Percentiles rank a stretch among this genome's conserved stretches.
phyloP scores from a whole-genome alignment of 1,139 yeast species.

The Hansenula anomala region DNA sequence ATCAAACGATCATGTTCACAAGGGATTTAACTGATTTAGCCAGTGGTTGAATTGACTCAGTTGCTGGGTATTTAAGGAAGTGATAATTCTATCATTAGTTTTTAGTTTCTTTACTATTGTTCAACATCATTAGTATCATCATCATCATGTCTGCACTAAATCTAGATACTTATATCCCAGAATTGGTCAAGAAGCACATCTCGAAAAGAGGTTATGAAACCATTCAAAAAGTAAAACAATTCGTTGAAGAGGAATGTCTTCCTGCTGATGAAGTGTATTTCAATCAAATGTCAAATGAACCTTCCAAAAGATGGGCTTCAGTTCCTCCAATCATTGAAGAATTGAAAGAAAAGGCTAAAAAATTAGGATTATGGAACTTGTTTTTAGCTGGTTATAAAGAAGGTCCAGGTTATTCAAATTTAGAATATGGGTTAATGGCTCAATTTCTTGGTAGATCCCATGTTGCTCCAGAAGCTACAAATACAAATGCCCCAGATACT shows the following conservation, averaged over 20 bases:
- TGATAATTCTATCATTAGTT: too few species aligned
- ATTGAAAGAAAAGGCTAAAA: constrained; percentile 50
- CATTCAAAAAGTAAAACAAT: constrained; percentile 44
- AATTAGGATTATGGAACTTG: constrained; percentile 61
- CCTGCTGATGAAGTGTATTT: constrained; percentile 51
- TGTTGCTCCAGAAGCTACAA: constrained; percentile 60
- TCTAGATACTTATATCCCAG: constrained; percentile 28
- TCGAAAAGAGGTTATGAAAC: constrained; percentile 49
- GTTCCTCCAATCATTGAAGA: constrained; percentile 49
- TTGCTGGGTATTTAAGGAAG: too few species aligned
- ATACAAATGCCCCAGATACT: constrained; percentile 68
- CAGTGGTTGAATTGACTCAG: too few species aligned
- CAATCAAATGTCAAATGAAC: constrained; percentile 36
- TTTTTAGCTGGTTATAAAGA: constrained; percentile 53
- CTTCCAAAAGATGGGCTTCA: constrained; percentile 42
- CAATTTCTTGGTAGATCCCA: constrained; percentile 57
- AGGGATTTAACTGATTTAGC: too few species aligned
- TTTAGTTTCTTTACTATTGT: too few species aligned
- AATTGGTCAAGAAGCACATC: constrained; percentile 32
- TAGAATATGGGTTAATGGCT: constrained; percentile 71
- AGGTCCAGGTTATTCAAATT: constrained; percentile 60
- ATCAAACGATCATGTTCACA: too few species aligned
- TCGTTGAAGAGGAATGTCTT: constrained; percentile 54
- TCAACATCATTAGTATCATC: too few species aligned
- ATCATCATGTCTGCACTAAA: too few species aligned